These are phyloP conservation scores for Daldinia loculata DNA, from an alignment of 495 filamentous ascomycete genomes.

Conservation along the genomic window DNA sequence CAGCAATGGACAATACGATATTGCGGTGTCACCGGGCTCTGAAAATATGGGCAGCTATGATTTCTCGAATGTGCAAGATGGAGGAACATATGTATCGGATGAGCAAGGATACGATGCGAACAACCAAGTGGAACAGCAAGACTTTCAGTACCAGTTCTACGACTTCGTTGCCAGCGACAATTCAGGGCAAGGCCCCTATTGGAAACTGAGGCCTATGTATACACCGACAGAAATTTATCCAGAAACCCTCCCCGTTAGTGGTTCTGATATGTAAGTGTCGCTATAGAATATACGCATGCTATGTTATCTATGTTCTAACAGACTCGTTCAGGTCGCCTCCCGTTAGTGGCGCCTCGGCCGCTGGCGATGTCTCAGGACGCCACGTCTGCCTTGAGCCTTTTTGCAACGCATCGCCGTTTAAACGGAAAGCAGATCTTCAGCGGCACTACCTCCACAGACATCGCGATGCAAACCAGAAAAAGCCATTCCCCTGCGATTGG, in stretches of 20 bases:
- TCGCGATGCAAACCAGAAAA: conserved; percentile 45
- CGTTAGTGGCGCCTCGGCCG: conserved; percentile 10
- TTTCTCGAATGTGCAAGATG: neutral
- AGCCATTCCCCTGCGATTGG: conserved; percentile 54
- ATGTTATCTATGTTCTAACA: conserved; percentile 14
- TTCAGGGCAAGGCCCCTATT: conserved; percentile 31
- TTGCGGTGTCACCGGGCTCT: conserved; percentile 24
- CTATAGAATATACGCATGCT: neutral
- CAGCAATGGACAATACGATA: conserved; percentile 33
- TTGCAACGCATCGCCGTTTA: conserved; percentile 50
- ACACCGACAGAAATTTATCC: conserved; percentile 17
- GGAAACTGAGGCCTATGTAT: conserved; percentile 31
- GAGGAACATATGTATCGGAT: conserved; percentile 10
- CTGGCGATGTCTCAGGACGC: conserved; percentile 3
- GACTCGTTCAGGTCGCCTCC: conserved; percentile 23
- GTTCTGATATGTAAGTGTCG: conserved; percentile 27
- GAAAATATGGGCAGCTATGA: conserved; percentile 14
- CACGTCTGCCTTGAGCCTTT: conserved; percentile 43
- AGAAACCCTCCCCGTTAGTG: conserved; percentile 3
- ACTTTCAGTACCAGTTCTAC: conserved; percentile 24
- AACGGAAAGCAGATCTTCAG: conserved; percentile 58
- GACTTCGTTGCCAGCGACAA: conserved; percentile 31
- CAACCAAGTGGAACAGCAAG: conserved; percentile 10
- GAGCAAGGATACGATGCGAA: conserved; percentile 10
- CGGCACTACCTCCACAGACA: conserved; percentile 57